Evolutionary conservation across 2,329 filamentous ascomycete species (phyloP), one percentile per base, ranked within the genome.

Genomic region (Colletotrichum tofieldiae): DNA sequence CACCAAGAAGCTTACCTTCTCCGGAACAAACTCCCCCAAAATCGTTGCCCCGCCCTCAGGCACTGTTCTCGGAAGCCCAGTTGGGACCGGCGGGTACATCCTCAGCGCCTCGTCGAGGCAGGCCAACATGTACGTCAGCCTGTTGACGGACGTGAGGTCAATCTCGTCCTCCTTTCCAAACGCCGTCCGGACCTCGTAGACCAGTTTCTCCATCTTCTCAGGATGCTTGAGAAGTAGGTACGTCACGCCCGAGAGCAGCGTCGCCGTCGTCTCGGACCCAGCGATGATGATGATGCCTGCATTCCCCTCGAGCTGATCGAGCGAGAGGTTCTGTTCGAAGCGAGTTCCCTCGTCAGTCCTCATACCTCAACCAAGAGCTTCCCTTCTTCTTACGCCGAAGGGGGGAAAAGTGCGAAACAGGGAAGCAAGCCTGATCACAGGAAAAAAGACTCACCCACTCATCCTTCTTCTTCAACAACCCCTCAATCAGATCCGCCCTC

Each of bases 71-170:
- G 77, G 77, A 18, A 81, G 72, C 6, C 75, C 77, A 1, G 66
- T 76, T 45, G 75, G 70, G 0, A 74, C 74, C 1, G 77, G 77
- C 16, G 84, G 82, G 65, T 83, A 86, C 16, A 84, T 74, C 18
- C 86, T 78, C 58, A 88, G 74, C 4, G 77, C 78, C 76, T 87
- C 86, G 2, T 86, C 78, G 11, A 87, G 72, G 45, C 77, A 80
- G 0, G 84, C 85, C 14, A 80, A 74, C 63, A 86, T 77, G 62
- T 85, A 86, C 0, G 77, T 64, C 0, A 85, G 75, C 12, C 75
- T 72, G 52, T 77, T 74, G 5, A 81, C 77, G 3, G 77, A 78
- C 1, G 75, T 72, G n/a, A 83, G 72, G 5, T 75, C 78, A 58
- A 86, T 85, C 5, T 85, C 81, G 0, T 80, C 77, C 41, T 81